phyloP scores from a whole-genome alignment of 2,329 filamentous ascomycete genomes.

The Sarocladium brachiariae region DNA sequence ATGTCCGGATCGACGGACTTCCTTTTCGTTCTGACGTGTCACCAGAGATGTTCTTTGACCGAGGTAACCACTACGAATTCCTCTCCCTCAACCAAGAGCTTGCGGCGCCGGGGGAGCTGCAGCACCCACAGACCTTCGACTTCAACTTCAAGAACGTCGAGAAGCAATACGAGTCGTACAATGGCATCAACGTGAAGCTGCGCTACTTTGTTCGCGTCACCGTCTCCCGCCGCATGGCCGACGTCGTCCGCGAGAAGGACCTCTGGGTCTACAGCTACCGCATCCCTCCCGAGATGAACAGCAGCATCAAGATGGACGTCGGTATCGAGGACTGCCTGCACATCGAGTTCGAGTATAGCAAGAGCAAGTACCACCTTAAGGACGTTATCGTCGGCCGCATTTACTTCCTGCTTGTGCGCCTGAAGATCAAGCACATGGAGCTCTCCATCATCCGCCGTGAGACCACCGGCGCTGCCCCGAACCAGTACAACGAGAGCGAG shows the following conservation, averaged over 20 bases:
- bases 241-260: slow-evolving; percentile 98
- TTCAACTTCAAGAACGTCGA: slow-evolving; percentile 99
- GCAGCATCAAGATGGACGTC: slow-evolving; percentile 99
- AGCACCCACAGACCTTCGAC: slow-evolving; percentile 96
- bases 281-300: slow-evolving; percentile 96
- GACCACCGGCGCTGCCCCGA: slow-evolving; percentile 91
- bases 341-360: slow-evolving; percentile 99
- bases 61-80: slow-evolving; percentile 98
- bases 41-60: slow-evolving; percentile 98
- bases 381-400: slow-evolving; percentile 98
- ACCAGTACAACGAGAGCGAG: slow-evolving; percentile 99
- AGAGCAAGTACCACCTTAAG: slow-evolving; percentile 98
- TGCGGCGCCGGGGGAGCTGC: slow-evolving; percentile 91
- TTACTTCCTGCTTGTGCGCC: slow-evolving; percentile 91
- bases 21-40: slow-evolving; percentile 1
- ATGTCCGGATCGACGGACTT: not conserved
- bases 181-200: slow-evolving; percentile 98
- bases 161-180: slow-evolving; percentile 99
- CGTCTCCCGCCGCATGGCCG: slow-evolving; percentile 92
- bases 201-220: slow-evolving; percentile 98
- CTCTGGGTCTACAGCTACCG: slow-evolving; percentile 99
- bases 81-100: slow-evolving; percentile 95
- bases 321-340: slow-evolving; percentile 98
- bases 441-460: slow-evolving; percentile 94
- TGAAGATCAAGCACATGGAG: slow-evolving; percentile 99